Conservation (phyloP, 768 basidiomycete species). For the Agaricus subrufescens region DNA sequence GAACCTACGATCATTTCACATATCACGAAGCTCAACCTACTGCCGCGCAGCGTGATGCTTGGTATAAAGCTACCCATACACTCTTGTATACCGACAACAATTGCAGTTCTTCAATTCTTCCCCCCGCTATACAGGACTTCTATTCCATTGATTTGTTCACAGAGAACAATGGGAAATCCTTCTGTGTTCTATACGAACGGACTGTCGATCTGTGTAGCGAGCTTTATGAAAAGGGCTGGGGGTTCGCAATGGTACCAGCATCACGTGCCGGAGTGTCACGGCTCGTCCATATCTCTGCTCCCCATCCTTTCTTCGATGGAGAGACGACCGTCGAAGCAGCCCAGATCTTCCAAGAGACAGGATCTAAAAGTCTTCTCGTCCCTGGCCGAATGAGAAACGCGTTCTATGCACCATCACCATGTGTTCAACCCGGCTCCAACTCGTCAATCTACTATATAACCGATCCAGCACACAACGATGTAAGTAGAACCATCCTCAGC, state of each 20-base stretch:
- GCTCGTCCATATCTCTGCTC: slow-evolving; percentile 38
- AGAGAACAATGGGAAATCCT: slow-evolving; percentile 20
- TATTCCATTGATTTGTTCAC: slow-evolving; percentile 24
- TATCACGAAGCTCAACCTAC: slow-evolving; percentile 31
- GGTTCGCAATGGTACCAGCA: slow-evolving; percentile 26
- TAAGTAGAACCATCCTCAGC: slow-evolving; percentile 14
- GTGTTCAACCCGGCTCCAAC: slow-evolving; percentile 19
- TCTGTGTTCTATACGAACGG: slow-evolving; percentile 28
- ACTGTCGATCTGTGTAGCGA: slow-evolving; percentile 10
- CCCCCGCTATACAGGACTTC: slow-evolving; percentile 19
- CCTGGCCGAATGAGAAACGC: slow-evolving; percentile 35
- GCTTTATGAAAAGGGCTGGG: slow-evolving; percentile 31
- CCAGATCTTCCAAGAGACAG: slow-evolving; percentile 31
- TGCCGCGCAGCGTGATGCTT: slow-evolving; percentile 19
- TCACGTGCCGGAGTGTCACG: slow-evolving; percentile 19
- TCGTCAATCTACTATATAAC: slow-evolving; percentile 33
- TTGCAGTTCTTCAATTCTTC: slow-evolving; percentile 24
- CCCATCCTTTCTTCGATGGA: slow-evolving; percentile 38
- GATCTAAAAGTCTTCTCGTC: slow-evolving; percentile 37
- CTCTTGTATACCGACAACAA: slow-evolving; percentile 26
- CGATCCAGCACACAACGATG: slow-evolving; percentile 43
- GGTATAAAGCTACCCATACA: slow-evolving; percentile 21
- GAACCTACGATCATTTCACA: slow-evolving; percentile 21
- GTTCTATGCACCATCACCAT: slow-evolving; percentile 25
- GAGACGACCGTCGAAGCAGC: slow-evolving; percentile 36